Evolutionary conservation across 2,329 filamentous ascomycete species (phyloP).

Genomic region (Aspergillus thermomutatus): DNA sequence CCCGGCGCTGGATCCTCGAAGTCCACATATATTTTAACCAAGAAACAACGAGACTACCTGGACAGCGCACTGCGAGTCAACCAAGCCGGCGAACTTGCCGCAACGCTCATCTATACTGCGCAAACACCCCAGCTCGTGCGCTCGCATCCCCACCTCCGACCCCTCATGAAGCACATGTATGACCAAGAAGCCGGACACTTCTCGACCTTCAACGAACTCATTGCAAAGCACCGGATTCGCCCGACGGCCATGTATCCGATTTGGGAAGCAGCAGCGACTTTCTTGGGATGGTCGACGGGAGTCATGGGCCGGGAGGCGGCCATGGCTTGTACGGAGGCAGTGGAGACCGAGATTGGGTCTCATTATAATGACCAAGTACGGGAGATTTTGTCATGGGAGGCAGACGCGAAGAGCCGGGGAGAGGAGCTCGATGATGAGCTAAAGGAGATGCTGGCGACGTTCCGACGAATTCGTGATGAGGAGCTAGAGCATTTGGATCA

Average conservation of each 20-base stretch:
- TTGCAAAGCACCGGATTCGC: conserved; percentile 82
- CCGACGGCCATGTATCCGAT: conserved; percentile 90
- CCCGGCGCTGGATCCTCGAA: conserved; percentile 29
- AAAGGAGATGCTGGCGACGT: conserved; percentile 64
- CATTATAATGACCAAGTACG: conserved; percentile 95
- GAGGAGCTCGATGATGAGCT: conserved; percentile 80
- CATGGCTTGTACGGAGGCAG: conserved; percentile 98
- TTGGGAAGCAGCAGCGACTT: conserved; percentile 77
- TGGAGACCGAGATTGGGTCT: conserved; percentile 94
- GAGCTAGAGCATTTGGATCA: conserved; percentile 96
- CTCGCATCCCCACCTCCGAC: conserved; percentile 80
- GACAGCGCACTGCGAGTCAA: conserved; percentile 87
- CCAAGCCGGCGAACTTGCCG: conserved; percentile 95
- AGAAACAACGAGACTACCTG: conserved; percentile 70
- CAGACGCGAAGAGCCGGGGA: conserved; percentile 69
- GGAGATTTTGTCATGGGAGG: conserved; percentile 74
- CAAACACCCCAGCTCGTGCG: conserved; percentile 79
- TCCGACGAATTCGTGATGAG: conserved; percentile 86
- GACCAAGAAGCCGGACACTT: conserved; percentile 91
- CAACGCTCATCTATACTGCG: conserved; percentile 86
- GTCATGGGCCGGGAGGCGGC: conserved; percentile 87
- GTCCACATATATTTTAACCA: conserved; percentile 57
- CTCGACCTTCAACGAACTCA: conserved; percentile 74
- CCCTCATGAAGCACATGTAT: conserved; percentile 97
- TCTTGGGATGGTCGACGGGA: conserved; percentile 85